Base-by-base conservation (phyloP, 2,329 filamentous ascomycete genomes). In the Gaeumannomyces sp. region DNA sequence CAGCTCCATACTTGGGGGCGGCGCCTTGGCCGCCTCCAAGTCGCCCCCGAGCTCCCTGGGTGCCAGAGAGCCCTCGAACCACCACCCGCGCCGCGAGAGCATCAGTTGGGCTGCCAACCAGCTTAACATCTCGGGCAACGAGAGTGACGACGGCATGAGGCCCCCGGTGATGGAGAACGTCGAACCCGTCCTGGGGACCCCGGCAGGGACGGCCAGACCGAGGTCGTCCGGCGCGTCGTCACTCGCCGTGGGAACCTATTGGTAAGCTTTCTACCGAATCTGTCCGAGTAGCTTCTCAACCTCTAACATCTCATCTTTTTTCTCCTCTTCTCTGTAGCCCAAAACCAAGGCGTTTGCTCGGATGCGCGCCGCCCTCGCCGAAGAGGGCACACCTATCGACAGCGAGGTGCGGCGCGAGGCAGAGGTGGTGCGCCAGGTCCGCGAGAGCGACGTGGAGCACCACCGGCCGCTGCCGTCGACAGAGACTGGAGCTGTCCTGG, bases 321-420 rank as follows among this genome's bases (percentile, higher is more conserved):
- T 45, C 6, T 25, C 11, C 16, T 13, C 13, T 19, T 33, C 13
- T 35, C 4, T 4, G 50, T 69, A 96, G 91, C 95, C 96, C 16
- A 99, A 98, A 81, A 95, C 94, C 0, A 96, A 97, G 78, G 93
- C 90, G 0, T 99, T 99, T 75, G 93, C 93, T 6, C 89, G 95
- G 14, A 97, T 99, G 69, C 88, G 91, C 67, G 95, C 94, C 11
- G 93, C 93, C 4, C 83, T 99, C 0, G 83, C 91, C 65, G 95
- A 99, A 77, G 95, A 99, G 78, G 85, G 86, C 22, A 87, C 93
- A 0, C 95, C 95, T 0, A 82, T 96, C 13, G 95, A 99, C 71
- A 89, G 90, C 58, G 95, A 99, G 75, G 88, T 92, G 65, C 89
- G 91, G 63, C 89, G 93, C 56, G 95, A 99, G 79, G 93, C 94